Percentiles rank a stretch among this genome's conserved stretches.
These are phyloP conservation scores for Ceriops zippeliana DNA, from an alignment of 345 rosid genomes.

Conservation along the genomic window DNA sequence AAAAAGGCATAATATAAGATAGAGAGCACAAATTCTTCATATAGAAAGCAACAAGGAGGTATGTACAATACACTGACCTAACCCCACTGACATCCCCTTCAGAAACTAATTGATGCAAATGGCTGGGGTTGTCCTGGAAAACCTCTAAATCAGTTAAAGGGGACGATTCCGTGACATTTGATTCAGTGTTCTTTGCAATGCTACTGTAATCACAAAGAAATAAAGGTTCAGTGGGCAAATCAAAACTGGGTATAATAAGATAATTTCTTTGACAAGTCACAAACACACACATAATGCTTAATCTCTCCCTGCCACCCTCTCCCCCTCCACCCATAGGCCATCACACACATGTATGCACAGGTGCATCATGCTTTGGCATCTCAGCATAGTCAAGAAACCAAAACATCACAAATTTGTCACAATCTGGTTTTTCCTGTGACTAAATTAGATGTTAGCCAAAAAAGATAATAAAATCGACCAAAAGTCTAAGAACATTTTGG, in stretches of 20 bases:
- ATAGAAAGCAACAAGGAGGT: constrained; percentile 14
- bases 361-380: neutral
- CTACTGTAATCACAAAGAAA: constrained; percentile 46
- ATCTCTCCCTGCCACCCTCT: neutral
- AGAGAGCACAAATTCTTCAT: constrained; percentile 17
- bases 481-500: neutral
- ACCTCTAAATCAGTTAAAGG: constrained; percentile 44
- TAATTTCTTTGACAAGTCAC: no score
- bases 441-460: neutral
- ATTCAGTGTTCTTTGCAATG: constrained; percentile 43
- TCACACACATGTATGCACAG: constrained; percentile 2
- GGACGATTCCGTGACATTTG: constrained; percentile 51
- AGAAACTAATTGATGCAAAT: constrained; percentile 65
- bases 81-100: constrained; percentile 77
- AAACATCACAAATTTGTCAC: neutral
- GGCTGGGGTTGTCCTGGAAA: constrained; percentile 52
- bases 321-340: no score
- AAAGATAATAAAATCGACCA: neutral
- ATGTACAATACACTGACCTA: constrained; percentile 52
- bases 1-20: constrained; percentile 2
- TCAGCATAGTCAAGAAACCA: no score
- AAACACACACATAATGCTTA: no score
- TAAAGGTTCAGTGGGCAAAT: neutral
- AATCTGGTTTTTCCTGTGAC: neutral
- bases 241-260: neutral